Evolutionary conservation across 192 early-diverging fungal genomes (phyloP), one percentile per base, ranked within the genome.

Genomic region (Entophlyctis helioformis): DNA sequence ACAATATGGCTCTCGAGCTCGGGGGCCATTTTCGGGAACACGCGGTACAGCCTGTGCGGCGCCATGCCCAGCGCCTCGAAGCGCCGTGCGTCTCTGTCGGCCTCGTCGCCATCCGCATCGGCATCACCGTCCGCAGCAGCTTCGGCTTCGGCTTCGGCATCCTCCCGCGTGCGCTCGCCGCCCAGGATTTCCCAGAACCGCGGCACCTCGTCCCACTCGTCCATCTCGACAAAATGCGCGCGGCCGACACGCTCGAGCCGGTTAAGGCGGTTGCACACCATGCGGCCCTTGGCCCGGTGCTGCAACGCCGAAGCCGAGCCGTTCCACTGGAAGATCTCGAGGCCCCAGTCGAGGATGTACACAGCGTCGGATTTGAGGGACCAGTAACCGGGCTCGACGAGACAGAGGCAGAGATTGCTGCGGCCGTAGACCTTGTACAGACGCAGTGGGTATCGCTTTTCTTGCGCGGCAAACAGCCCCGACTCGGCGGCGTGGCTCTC

Each of bases 321-420:
- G 42, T 74, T 71, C 72, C 72, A 74, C 31, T 71, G 68, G 22
- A 50, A 50, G 10, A 74, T 21, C 38, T 61, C 59, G 19, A 36
- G 26, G 16, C 67, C 68, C 32, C 19, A 37, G 51, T 74, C 72
- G 18, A 74, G 38, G 4, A 74, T 18, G 44, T 57, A 71, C 1
- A 74, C 72, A 18, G 16, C 21, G 13, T 39, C 33, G 12, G 51
- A 28, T 28, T 39, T 16, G 9, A 72, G 47, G 9, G 54, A 51
- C 34, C 43, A 33, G 8, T 10, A n/a, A 4, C 1, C 21, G n/a
- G 54, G 54, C 21, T 61, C 43, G 35, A 52, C 66, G 52, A 66
- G 46, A 11, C 36, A 42, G 9, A 64, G 38, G 13, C 39, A 36
- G 31, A 68, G 36, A 7, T 59, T 38, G 20, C 33, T 55, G 4